Conservation (phyloP, 176 grass and related monocot genomes). For the Ensete ventricosum region DNA sequence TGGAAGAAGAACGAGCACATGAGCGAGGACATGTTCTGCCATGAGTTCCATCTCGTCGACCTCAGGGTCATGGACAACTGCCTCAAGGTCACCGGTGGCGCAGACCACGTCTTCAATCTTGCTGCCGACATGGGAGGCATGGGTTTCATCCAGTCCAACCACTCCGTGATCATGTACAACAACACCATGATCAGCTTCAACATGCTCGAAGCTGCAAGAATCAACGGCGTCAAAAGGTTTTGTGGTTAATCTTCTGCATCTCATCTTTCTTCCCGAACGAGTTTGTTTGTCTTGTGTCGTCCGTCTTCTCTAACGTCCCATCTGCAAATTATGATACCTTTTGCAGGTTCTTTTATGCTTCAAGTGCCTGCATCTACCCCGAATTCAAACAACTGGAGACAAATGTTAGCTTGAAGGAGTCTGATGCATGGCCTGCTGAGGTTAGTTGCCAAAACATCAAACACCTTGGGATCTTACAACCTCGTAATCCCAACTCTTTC, state of each 20-base stretch:
- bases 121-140: conserved; percentile 17
- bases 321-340: neutral
- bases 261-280: too few species aligned
- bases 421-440: conserved; percentile 15
- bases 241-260: too few species aligned
- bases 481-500: neutral
- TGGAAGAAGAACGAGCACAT: conserved; percentile 20
- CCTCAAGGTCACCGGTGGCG: conserved; percentile 3
- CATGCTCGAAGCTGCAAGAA: conserved; percentile 14
- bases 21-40: conserved; percentile 12
- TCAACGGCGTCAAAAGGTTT: conserved; percentile 14
- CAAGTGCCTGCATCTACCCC: conserved; percentile 16
- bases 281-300: too few species aligned
- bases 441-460: neutral
- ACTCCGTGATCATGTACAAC: conserved; percentile 13
- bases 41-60: conserved; percentile 7
- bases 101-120: conserved; percentile 10
- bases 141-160: conserved; percentile 17
- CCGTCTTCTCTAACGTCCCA: neutral
- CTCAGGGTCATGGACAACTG: conserved; percentile 15
- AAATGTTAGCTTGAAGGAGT: conserved; percentile 17
- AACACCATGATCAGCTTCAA: conserved; percentile 18
- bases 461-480: neutral
- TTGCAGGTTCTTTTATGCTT: conserved; percentile 15
- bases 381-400: conserved; percentile 14